Base-by-base conservation (phyloP, 371 early-diverging fungal species). In the Mucor indicus region DNA sequence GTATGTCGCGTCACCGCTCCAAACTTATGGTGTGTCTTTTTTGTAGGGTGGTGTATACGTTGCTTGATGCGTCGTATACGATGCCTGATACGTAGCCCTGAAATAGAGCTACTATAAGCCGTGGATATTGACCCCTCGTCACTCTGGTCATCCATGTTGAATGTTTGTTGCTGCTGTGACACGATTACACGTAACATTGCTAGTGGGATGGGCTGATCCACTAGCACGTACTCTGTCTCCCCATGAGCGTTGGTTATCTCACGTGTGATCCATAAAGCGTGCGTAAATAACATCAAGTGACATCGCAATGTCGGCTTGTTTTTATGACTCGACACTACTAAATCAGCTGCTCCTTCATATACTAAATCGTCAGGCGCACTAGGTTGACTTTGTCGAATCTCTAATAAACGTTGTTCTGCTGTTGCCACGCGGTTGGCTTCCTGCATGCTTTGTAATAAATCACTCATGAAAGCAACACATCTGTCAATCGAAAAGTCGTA, bases 351-450 rank as follows among this genome's bases (percentile, higher is more conserved):
- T 11, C 50, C 55, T 30, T 55, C 55, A 25, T 32, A 29, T 20
- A 55, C 20, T 6, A 55, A 42, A 38, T 49, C 44, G 27, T 55
- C 50, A 13, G 55, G 38, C 29, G 49, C 10, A 3, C 48, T 30
- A 12, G 48, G 55, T 11, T 21, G 37, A n/a, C n/a, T n/a, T n/a
- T n/a, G 11, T n/a, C 38, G 48, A 44, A 55, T 55, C 19, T 55
- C 44, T 24, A 32, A 20, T 11, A 55, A 17, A 1, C 55, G 24
- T 20, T 55, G 49, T 19, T 49, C 55, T 15, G 50, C 31, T 25
- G 43, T 33, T 10, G 55, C 55, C 10, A 36, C 31, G 17, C 50
- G 44, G 19, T 43, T 44, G n/a, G 55, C 55, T 32, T 48, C 50
- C 27, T 55, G 48, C n/a, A 55, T 49, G 31, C 44, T 49, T 25